Evolutionary conservation across 192 early-diverging fungal genomes (phyloP).

Genomic region (Coemansia umbellata): DNA sequence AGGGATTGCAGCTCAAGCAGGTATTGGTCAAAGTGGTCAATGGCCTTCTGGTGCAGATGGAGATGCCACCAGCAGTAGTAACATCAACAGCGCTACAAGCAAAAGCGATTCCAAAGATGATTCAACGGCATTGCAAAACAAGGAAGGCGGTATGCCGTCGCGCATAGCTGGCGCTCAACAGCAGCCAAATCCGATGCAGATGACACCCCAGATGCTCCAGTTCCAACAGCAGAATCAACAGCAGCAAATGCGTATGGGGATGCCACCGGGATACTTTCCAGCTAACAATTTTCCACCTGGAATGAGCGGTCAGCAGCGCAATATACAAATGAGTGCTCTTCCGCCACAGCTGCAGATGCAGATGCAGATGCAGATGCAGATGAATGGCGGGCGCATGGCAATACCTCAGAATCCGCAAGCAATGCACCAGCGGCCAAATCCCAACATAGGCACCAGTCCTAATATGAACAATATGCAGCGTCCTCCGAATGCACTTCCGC

Average conservation of each 20-base stretch:
- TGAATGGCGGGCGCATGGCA: conserved; percentile 29
- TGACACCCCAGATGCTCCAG: conserved; percentile 28
- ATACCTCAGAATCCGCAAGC: conserved; percentile 23
- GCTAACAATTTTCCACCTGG: conserved; percentile 17
- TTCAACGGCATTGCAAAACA: not conserved
- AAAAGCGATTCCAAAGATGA: conserved; percentile 13
- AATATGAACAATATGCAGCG: conserved; percentile 4
- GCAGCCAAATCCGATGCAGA: conserved; percentile 5
- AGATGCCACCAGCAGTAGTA: not conserved
- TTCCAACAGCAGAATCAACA: conserved; percentile 27
- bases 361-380: conserved; percentile 47
- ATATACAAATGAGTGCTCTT: conserved; percentile 37
- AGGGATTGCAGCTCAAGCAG: too few species aligned
- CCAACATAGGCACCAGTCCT: not conserved
- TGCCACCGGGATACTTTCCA: conserved; percentile 34
- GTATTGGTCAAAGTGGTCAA: too few species aligned
- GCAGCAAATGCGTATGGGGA: conserved; percentile 39
- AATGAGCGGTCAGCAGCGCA: conserved; percentile 31
- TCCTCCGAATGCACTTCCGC: not conserved
- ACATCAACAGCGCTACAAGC: not conserved
- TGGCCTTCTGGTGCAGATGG: not conserved
- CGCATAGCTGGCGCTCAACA: conserved; percentile 1
- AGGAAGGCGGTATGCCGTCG: conserved; percentile 8
- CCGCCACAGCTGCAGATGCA: conserved; percentile 35
- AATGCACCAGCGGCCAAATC: conserved; percentile 16